A percentile compares a stretch with the other conserved stretches of the same genome.
Evolutionary conservation across 2,329 filamentous ascomycete genomes (phyloP).

Genomic region (Ophiostoma fasciatum): DNA sequence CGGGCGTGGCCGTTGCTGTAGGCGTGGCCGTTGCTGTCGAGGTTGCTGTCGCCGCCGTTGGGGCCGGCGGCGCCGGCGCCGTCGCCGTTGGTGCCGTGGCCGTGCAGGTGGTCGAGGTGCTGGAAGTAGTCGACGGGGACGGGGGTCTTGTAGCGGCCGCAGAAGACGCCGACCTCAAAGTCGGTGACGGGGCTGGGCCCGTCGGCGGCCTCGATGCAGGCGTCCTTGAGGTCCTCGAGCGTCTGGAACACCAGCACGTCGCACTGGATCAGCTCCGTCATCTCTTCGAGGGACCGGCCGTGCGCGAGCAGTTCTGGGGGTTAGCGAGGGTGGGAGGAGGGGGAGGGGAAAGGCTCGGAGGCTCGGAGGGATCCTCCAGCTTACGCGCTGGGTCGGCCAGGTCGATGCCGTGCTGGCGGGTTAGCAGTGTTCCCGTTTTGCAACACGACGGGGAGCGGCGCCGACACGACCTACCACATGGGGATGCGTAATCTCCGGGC

Average conservation of each 20-base stretch:
- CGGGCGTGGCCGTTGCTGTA: too few species aligned
- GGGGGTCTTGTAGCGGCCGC: slow-evolving; percentile 69
- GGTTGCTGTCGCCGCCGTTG: not conserved
- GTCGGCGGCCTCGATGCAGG: slow-evolving; percentile 56
- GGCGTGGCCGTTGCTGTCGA: too few species aligned
- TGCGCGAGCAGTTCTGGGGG: slow-evolving; percentile 14
- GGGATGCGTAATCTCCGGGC: slow-evolving; percentile 68
- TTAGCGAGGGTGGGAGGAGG: too few species aligned
- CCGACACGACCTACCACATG: too few species aligned
- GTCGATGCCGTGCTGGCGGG: slow-evolving; percentile 28
- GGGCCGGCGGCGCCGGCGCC: not conserved
- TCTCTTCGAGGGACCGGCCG: slow-evolving; percentile 22
- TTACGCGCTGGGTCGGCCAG: slow-evolving; percentile 24
- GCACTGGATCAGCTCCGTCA: slow-evolving; percentile 27
- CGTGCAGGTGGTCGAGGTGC: slow-evolving; percentile 33
- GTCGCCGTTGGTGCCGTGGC: not conserved
- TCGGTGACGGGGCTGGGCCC: slow-evolving; percentile 28
- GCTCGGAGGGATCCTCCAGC: too few species aligned
- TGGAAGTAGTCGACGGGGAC: slow-evolving; percentile 72
- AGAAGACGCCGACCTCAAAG: slow-evolving; percentile 90
- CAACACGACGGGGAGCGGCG: too few species aligned
- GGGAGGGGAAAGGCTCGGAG: not conserved
- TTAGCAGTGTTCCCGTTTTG: not conserved
- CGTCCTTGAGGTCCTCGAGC: slow-evolving; percentile 63
- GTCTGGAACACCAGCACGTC: slow-evolving; percentile 41